phyloP scores from a whole-genome alignment of 352 stramenopile genomes.

The Pythium periplocum region DNA sequence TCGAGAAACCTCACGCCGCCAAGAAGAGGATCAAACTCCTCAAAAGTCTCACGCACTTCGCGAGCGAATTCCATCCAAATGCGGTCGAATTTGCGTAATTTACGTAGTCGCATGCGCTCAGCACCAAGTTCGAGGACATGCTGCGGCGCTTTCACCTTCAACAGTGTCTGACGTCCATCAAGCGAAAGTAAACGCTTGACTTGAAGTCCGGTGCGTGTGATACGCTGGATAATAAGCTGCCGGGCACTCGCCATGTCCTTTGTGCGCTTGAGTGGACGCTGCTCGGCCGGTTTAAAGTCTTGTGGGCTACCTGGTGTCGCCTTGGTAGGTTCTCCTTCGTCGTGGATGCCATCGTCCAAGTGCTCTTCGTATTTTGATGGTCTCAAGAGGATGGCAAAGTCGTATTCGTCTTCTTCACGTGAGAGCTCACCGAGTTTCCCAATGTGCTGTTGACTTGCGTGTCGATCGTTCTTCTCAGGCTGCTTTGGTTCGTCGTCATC shows the following conservation, averaged over 20 bases:
- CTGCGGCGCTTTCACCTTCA: slow-evolving; percentile 72
- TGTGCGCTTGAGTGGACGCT: not conserved
- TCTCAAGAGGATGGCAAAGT: slow-evolving; percentile 83
- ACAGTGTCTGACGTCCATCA: slow-evolving; percentile 66
- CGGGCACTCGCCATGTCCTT: slow-evolving; percentile 18
- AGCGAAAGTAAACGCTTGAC: slow-evolving; percentile 72
- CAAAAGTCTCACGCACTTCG: slow-evolving; percentile 63
- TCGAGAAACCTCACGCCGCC: slow-evolving; percentile 60
- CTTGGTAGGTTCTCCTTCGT: not conserved
- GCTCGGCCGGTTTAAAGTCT: no score
- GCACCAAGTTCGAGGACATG: slow-evolving; percentile 60
- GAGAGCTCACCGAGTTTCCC: slow-evolving; percentile 60
- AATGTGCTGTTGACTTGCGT: not conserved
- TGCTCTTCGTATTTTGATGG: slow-evolving; percentile 62
- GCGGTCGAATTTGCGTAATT: slow-evolving; percentile 55
- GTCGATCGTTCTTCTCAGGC: no score
- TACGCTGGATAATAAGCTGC: slow-evolving; percentile 46
- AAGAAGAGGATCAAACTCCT: slow-evolving; percentile 42
- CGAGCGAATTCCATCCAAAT: slow-evolving; percentile 80
- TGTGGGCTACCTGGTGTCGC: not conserved
- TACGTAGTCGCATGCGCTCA: slow-evolving; percentile 61
- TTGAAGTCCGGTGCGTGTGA: slow-evolving; percentile 51
- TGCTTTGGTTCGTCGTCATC: no score
- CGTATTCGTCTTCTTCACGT: slow-evolving; percentile 67
- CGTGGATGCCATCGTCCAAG: slow-evolving; percentile 18